Conservation (phyloP, 75 land plant genomes). For the Cupressus sempervirens region DNA sequence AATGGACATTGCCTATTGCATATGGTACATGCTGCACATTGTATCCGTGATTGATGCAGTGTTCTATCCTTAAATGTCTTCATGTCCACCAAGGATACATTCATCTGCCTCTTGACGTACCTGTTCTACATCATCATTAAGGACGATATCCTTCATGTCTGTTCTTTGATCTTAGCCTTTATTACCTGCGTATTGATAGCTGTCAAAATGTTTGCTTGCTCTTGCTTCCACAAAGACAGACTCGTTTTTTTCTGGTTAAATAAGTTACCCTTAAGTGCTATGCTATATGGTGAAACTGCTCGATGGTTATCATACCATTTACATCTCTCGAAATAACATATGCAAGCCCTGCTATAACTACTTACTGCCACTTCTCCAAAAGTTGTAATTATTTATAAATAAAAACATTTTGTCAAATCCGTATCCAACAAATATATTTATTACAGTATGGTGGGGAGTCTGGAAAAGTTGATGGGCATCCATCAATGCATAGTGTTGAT, state of each 20-base stretch:
- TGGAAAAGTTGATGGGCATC: too few species aligned
- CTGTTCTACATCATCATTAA: background rate
- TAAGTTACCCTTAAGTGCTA: background rate
- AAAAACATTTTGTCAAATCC: too few species aligned
- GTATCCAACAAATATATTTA: too few species aligned
- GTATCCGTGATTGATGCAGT: background rate
- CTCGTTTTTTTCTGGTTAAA: background rate
- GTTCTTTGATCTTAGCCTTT: background rate
- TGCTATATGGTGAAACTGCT: too few species aligned
- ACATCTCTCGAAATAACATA: too few species aligned
- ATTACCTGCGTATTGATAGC: background rate
- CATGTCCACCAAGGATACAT: background rate
- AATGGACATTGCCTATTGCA: background rate
- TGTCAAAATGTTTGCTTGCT: background rate
- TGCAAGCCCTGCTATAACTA: too few species aligned
- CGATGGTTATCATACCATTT: too few species aligned
- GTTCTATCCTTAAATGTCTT: background rate
- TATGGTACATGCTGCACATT: background rate
- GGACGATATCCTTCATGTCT: background rate
- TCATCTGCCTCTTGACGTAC: background rate
- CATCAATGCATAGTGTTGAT: too few species aligned
- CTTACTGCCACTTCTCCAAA: too few species aligned
- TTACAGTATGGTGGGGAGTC: too few species aligned
- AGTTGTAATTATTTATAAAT: too few species aligned
- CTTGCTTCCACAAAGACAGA: background rate